A percentile compares a stretch with the other conserved stretches of the same genome.
These are phyloP conservation scores for Backusella tarrabulga DNA, from an alignment of 192 early-diverging fungal species.

Conservation along the genomic window DNA sequence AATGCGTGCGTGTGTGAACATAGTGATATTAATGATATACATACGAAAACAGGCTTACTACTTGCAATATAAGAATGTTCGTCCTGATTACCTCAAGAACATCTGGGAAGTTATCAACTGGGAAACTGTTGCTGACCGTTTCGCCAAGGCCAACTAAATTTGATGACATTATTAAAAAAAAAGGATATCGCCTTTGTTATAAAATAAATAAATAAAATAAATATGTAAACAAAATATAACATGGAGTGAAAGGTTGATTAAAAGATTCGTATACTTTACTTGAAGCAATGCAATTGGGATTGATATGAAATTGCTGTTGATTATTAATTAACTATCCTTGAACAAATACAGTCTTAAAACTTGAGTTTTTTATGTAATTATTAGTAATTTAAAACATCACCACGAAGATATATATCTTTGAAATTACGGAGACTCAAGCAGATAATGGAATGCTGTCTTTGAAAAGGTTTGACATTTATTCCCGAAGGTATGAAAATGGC, in stretches of 20 bases:
- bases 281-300: not conserved
- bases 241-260: not conserved
- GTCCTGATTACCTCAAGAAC: slow-evolving; percentile 93
- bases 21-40: slow-evolving; percentile 8
- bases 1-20: not conserved
- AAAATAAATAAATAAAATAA: not conserved
- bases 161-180: not conserved
- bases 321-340: not conserved
- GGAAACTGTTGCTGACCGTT: slow-evolving; percentile 90
- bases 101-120: slow-evolving; percentile 98
- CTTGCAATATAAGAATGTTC: slow-evolving; percentile 96
- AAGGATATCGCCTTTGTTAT: not conserved
- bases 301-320: not conserved
- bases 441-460: not conserved
- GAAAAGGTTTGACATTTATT: not conserved
- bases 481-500: not conserved
- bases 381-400: not conserved
- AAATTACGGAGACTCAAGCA: not conserved
- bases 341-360: not conserved
- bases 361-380: not conserved
- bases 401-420: not conserved
- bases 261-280: not conserved
- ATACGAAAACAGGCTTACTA: slow-evolving; percentile 75
- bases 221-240: not conserved
- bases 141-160: slow-evolving; percentile 62